Conservation (phyloP, 2,329 filamentous ascomycete species). For the Phyllosticta citrichinensis region DNA sequence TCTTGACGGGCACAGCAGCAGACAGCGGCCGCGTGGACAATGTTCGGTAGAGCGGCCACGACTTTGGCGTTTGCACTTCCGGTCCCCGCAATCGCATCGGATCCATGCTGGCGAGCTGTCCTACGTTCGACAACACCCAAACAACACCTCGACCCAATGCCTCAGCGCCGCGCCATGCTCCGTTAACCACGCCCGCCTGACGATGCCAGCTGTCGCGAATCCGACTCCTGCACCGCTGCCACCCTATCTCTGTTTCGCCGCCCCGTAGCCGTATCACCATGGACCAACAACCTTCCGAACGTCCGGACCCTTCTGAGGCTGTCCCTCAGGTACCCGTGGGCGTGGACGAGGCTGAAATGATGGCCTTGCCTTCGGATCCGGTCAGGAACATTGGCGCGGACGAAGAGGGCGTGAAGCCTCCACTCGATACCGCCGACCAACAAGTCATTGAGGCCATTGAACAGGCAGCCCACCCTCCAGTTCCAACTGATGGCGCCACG, state of each 20-base stretch:
- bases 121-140: background rate
- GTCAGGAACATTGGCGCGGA: constrained; percentile 18
- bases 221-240: background rate
- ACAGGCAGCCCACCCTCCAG: constrained; percentile 7
- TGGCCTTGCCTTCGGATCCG: constrained; percentile 22
- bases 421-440: constrained; percentile 27
- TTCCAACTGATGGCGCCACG: constrained; percentile 15
- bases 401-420: constrained; percentile 22
- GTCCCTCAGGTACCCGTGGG: constrained; percentile 23
- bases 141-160: background rate
- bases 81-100: background rate
- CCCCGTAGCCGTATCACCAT: constrained; percentile 1
- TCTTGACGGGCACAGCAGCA: background rate
- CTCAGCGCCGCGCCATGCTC: background rate
- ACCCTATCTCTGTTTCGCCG: background rate
- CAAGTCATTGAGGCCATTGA: constrained; percentile 13
- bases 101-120: background rate
- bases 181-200: constrained; percentile 1
- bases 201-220: constrained; percentile 3
- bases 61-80: background rate
- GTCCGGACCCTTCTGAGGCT: background rate
- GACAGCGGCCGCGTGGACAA: background rate
- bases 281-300: constrained; percentile 2
- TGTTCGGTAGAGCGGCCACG: background rate
- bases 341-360: constrained; percentile 28